A percentile compares a stretch with the other conserved stretches of the same genome.
phyloP scores from a whole-genome alignment of 495 filamentous ascomycete genomes.

The Cudoniella acicularis region DNA sequence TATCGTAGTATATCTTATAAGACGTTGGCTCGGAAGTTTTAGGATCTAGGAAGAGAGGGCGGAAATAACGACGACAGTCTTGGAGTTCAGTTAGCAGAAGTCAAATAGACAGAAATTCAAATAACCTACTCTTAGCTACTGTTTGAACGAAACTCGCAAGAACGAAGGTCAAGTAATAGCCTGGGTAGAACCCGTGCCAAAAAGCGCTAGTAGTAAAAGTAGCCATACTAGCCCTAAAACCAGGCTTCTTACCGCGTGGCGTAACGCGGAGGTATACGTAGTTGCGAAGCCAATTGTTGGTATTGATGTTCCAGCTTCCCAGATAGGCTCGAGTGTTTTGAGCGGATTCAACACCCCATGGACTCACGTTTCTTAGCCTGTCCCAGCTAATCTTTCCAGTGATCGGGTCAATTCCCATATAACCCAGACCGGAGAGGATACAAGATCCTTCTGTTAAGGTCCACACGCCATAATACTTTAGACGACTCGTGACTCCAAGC shows the following conservation, averaged over 20 bases:
- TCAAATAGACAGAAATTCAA: background rate
- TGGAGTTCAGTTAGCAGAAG: conserved; percentile 10
- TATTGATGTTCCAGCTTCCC: conserved; percentile 97
- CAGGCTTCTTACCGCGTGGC: conserved; percentile 91
- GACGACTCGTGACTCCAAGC: conserved; percentile 72
- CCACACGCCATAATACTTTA: conserved; percentile 97
- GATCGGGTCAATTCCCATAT: conserved; percentile 82
- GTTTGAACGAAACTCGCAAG: conserved; percentile 88
- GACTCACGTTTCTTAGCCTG: conserved; percentile 80
- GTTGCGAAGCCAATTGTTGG: conserved; percentile 93
- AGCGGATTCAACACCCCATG: conserved; percentile 76
- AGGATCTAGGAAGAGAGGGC: conserved; percentile 88
- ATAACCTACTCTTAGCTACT: conserved; percentile 78
- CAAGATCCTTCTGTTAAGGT: conserved; percentile 88
- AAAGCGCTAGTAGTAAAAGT: conserved; percentile 92
- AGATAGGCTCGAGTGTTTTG: conserved; percentile 89
- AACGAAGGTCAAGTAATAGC: conserved; percentile 90
- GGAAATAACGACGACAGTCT: conserved; percentile 86
- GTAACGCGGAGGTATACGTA: conserved; percentile 95
- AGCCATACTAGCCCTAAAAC: conserved; percentile 89
- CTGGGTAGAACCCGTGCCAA: conserved; percentile 98
- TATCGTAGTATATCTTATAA: conserved; percentile 82
- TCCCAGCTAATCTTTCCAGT: conserved; percentile 86
- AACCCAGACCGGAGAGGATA: conserved; percentile 90
- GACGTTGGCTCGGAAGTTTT: conserved; percentile 57